A percentile compares a stretch with the other conserved stretches of the same genome.
phyloP scores from a whole-genome alignment of 2,329 filamentous ascomycete species.

The Pseudocercospora crystallina region DNA sequence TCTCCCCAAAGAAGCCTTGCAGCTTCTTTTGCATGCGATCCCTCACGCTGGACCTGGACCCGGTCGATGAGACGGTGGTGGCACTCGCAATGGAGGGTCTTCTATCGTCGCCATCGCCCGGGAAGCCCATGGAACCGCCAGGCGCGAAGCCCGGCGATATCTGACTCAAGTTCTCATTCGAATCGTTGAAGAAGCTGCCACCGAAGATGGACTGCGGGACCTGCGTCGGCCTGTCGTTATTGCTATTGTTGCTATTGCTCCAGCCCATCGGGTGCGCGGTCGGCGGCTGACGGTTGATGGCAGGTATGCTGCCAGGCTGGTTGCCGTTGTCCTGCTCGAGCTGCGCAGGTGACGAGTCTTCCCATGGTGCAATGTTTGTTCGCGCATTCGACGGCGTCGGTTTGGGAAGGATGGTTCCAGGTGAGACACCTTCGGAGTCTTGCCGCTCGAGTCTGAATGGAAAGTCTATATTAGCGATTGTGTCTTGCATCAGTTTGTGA shows the following conservation, averaged over 20 bases:
- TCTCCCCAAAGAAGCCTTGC: constrained; percentile 86
- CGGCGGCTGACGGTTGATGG: constrained; percentile 45
- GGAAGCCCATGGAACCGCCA: constrained; percentile 49
- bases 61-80: constrained; percentile 80
- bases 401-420: constrained; percentile 36
- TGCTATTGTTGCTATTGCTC: constrained; percentile 35
- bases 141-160: constrained; percentile 69
- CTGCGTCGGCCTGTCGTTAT: constrained; percentile 27
- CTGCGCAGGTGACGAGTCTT: constrained; percentile 37
- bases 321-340: constrained; percentile 13
- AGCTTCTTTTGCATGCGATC: constrained; percentile 77
- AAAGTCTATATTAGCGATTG: constrained; percentile 26
- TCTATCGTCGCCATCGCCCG: constrained; percentile 68
- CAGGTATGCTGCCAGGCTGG: constrained; percentile 54
- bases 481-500: constrained; percentile 21
- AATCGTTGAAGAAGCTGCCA: constrained; percentile 66
- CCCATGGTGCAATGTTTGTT: constrained; percentile 53
- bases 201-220: constrained; percentile 48
- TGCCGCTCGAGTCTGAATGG: constrained; percentile 42
- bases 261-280: constrained; percentile 56
- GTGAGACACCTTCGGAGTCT: constrained; percentile 44
- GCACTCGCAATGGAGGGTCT: constrained; percentile 86
- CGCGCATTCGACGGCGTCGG: constrained; percentile 46
- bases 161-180: constrained; percentile 68
- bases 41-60: constrained; percentile 71